These are phyloP conservation scores for Daldinia bambusicola DNA, from an alignment of 495 filamentous ascomycete species.

Conservation along the genomic window DNA sequence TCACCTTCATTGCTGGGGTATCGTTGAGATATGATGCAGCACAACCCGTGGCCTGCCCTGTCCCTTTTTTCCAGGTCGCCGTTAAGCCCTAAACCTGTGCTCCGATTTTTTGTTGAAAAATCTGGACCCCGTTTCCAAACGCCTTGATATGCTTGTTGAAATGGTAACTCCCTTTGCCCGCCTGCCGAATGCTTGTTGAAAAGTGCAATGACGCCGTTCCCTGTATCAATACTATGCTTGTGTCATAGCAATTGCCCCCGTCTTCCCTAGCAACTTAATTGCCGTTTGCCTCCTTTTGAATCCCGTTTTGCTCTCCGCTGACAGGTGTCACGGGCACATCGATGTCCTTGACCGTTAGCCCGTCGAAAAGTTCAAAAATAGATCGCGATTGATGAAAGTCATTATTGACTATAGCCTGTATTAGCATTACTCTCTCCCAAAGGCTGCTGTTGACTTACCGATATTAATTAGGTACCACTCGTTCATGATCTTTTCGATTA, in stretches of 20 bases:
- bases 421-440: constrained; percentile 19
- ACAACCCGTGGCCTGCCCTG: constrained; percentile 36
- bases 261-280: constrained; percentile 20
- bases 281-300: constrained; percentile 35
- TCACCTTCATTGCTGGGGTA: constrained; percentile 45
- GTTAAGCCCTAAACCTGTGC: constrained; percentile 43
- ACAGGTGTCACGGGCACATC: constrained; percentile 53
- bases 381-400: constrained; percentile 84
- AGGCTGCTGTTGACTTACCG: constrained; percentile 65
- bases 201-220: constrained; percentile 48
- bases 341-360: constrained; percentile 72
- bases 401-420: constrained; percentile 77
- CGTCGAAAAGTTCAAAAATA: constrained; percentile 89
- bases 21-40: constrained; percentile 49
- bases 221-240: constrained; percentile 26
- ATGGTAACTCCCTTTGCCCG: constrained; percentile 44
- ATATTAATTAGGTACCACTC: constrained; percentile 96
- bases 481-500: constrained; percentile 87
- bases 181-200: constrained; percentile 51
- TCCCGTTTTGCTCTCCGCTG: constrained; percentile 34
- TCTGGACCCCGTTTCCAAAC: constrained; percentile 46
- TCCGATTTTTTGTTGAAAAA: constrained; percentile 51
- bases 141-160: constrained; percentile 52
- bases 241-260: constrained; percentile 21
- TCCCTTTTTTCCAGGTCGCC: constrained; percentile 39